Percentiles rank a stretch among this genome's conserved stretches.
Conservation (phyloP, 768 basidiomycete species). For the Phaeotremella fagi region DNA sequence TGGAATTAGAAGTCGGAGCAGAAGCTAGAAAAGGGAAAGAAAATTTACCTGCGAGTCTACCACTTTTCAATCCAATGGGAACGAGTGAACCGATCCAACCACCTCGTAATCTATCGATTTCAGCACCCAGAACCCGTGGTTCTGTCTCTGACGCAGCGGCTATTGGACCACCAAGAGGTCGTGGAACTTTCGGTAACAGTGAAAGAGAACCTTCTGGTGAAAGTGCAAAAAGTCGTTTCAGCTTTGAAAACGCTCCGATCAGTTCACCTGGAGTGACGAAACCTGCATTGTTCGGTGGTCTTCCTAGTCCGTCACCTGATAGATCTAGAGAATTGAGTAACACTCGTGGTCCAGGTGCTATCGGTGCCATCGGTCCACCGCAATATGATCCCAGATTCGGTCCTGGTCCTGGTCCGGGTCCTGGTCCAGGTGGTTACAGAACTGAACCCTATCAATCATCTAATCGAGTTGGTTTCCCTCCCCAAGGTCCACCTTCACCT, state of each 20-base stretch:
- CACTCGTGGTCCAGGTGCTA: constrained; percentile 12
- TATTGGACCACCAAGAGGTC: constrained; percentile 16
- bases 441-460: neutral
- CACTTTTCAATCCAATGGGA: constrained; percentile 6
- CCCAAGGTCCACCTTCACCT: neutral
- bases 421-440: neutral
- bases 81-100: constrained; percentile 2
- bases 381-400: constrained; percentile 3
- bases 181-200: constrained; percentile 7
- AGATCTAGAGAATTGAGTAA: neutral
- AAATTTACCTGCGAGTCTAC: constrained; percentile 7
- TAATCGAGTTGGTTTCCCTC: neutral
- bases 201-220: constrained; percentile 18
- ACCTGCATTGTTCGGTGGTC: neutral
- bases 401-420: neutral
- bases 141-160: constrained; percentile 1
- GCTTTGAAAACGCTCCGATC: constrained; percentile 16
- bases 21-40: neutral
- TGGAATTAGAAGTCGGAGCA: constrained; percentile 13
- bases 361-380: constrained; percentile 17
- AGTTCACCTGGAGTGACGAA: constrained; percentile 9
- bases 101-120: neutral
- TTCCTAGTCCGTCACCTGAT: neutral
- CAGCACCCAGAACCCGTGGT: neutral
- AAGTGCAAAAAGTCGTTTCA: constrained; percentile 20